Evolutionary conservation across 208 protist species (phyloP), one percentile per base, ranked within the genome.

Genomic region (Leishmania turanica): DNA sequence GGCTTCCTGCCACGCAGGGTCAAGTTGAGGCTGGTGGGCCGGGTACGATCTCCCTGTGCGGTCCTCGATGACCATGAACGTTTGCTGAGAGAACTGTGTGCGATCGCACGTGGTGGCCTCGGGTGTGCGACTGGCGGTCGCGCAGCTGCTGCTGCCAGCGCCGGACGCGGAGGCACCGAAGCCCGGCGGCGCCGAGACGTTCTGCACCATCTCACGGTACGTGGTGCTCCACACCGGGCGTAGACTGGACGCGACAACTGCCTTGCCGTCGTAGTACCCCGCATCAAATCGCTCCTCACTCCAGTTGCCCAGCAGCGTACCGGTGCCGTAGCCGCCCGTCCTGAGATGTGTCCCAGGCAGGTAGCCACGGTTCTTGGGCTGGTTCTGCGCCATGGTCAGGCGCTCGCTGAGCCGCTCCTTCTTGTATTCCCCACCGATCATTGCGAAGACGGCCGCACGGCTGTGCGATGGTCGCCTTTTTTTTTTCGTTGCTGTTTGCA

Each of bases 351-450:
- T 98, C 54, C 94, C 96, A 8, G 88, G 89, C 15, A 97, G 85
- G 86, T 97, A 97, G 70, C 96, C 94, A 45, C 94, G 91, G 82
- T 97, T 95, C 77, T 90, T 89, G 7, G 94, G 94, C 77, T 97
- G 96, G 79, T 97, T 98, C 75, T 97, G 92, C 47, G 87, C 89
- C 5, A 74, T 34, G 49, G 80, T 78, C 47, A 97, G 76, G 9
- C 93, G 87, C 89, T 98, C 96, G 79, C 94, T 97, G 65, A 96
- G 89, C 69, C 96, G 93, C 82, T 98, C 94, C 78, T 96, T 96
- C 66, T 92, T 94, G 88, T 97, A 94, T 77, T 98, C 93, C 1
- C 94, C 93, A 40, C 95, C 95, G 66, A 98, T 91, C 95, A 98
- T 98, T 19, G 49, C 71, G 21, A 82, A 40, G 8, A 21, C 31